Evolutionary conservation across 2,329 filamentous ascomycete genomes (phyloP).

Genomic region (Tolypocladium tundrense): DNA sequence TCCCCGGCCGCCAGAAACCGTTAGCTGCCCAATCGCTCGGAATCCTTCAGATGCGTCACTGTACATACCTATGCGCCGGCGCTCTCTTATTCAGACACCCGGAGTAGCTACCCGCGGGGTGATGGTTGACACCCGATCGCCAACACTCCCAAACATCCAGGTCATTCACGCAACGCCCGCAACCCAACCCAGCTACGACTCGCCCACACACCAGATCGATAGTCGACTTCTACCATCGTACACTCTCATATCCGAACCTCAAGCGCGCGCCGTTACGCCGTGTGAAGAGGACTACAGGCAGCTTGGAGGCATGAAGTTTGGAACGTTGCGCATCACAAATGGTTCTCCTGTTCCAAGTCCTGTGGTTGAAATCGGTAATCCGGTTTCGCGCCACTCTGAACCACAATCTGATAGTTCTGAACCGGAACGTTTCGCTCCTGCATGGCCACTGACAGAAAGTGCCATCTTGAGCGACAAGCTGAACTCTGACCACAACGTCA

Average conservation of each 20-base stretch:
- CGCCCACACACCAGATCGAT: neutral
- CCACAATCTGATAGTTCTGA: neutral
- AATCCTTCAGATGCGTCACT: conserved; percentile 9
- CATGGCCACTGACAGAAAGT: neutral
- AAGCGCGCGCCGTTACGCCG: conserved; percentile 24
- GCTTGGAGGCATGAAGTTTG: conserved; percentile 51
- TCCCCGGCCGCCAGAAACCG: neutral
- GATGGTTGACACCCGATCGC: conserved; percentile 10
- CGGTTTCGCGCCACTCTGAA: neutral
- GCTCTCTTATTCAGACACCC: conserved; percentile 37
- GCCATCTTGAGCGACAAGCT: neutral
- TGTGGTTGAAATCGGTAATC: neutral
- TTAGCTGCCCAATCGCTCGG: neutral
- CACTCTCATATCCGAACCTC: conserved; percentile 5
- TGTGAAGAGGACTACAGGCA: conserved; percentile 48
- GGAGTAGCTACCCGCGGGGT: conserved; percentile 36
- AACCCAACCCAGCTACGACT: neutral
- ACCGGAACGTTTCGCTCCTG: neutral
- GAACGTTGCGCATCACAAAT: conserved; percentile 52
- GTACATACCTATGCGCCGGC: conserved; percentile 36
- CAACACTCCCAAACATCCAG: conserved; percentile 22
- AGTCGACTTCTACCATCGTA: conserved; percentile 21
- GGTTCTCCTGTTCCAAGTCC: conserved; percentile 40
- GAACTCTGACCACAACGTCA: neutral
- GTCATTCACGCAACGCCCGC: conserved; percentile 22